Conservation (phyloP, 441 rosid genomes). For the Jatropha multifida region DNA sequence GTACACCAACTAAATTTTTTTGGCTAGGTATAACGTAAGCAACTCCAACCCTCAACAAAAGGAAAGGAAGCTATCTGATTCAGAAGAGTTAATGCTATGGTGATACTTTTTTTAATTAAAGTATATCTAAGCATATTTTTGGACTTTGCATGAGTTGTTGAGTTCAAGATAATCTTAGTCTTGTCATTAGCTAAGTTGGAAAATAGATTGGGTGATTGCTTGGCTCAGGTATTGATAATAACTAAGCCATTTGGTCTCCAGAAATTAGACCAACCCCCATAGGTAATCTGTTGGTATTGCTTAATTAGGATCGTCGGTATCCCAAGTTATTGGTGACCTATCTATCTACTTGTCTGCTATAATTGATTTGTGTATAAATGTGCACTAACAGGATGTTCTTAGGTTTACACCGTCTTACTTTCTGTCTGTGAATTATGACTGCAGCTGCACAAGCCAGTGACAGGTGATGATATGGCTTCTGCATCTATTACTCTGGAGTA, state of each 20-base stretch:
- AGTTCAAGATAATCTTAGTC: neutral
- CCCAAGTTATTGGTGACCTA: neutral
- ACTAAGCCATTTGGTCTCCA: neutral
- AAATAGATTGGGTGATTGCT: neutral
- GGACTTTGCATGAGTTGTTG: neutral
- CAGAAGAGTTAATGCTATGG: too few species aligned
- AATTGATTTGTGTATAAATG: neutral
- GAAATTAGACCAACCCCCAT: neutral
- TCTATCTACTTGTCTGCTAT: neutral
- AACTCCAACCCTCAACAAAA: too few species aligned
- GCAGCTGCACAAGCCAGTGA: slow-evolving; percentile 84
- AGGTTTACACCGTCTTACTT: neutral
- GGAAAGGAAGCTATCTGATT: too few species aligned
- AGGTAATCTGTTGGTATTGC: neutral
- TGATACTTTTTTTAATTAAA: neutral
- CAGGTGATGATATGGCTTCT: slow-evolving; percentile 58
- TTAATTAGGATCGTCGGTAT: neutral
- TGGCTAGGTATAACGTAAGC: too few species aligned
- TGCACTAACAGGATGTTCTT: neutral
- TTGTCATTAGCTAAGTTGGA: neutral
- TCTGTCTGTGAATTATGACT: slow-evolving; percentile 19
- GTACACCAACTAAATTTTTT: too few species aligned
- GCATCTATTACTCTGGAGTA: slow-evolving; percentile 32
- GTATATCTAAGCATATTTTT: neutral
- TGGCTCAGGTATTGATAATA: neutral